A percentile compares a stretch with the other conserved stretches of the same genome.
Conservation (phyloP, 495 filamentous ascomycete species). For the Hypoxylon perforatum region DNA sequence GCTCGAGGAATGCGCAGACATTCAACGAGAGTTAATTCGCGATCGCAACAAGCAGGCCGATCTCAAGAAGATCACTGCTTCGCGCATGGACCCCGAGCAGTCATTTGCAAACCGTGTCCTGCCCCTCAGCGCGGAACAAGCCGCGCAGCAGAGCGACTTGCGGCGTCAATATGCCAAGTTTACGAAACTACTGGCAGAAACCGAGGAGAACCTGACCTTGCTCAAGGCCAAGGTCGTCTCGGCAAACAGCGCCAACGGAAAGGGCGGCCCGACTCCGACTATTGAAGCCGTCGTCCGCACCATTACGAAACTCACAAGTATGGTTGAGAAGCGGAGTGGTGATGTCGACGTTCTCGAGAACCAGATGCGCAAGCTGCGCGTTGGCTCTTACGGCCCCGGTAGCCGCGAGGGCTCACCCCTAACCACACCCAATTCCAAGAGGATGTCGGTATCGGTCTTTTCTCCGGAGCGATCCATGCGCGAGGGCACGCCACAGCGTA, state of each 20-base stretch:
- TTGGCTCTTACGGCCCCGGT: constrained; percentile 58
- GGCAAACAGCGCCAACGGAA: constrained; percentile 56
- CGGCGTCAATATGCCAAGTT: constrained; percentile 74
- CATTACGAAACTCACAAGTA: constrained; percentile 89
- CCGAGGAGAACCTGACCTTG: constrained; percentile 83
- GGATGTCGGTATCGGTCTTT: constrained; percentile 59
- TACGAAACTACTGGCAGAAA: constrained; percentile 76
- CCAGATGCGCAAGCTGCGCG: constrained; percentile 78
- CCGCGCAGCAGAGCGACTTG: constrained; percentile 82
- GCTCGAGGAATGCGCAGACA: constrained; percentile 66
- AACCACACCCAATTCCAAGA: constrained; percentile 65
- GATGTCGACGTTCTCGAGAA: constrained; percentile 91
- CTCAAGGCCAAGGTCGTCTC: constrained; percentile 82
- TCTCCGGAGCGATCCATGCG: constrained; percentile 62
- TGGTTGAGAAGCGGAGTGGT: constrained; percentile 86
- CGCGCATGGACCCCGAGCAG: constrained; percentile 70
- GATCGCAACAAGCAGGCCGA: constrained; percentile 77
- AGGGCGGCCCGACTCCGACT: constrained; percentile 70
- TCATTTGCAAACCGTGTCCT: constrained; percentile 67
- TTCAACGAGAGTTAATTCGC: constrained; percentile 73
- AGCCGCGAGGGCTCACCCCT: constrained; percentile 72
- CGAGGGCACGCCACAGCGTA: constrained; percentile 53
- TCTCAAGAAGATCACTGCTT: constrained; percentile 74
- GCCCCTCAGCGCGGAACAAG: constrained; percentile 84
- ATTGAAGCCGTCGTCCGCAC: constrained; percentile 92